phyloP scores from a whole-genome alignment of 176 grass and related monocot species.

The Alloteropsis semialata region DNA sequence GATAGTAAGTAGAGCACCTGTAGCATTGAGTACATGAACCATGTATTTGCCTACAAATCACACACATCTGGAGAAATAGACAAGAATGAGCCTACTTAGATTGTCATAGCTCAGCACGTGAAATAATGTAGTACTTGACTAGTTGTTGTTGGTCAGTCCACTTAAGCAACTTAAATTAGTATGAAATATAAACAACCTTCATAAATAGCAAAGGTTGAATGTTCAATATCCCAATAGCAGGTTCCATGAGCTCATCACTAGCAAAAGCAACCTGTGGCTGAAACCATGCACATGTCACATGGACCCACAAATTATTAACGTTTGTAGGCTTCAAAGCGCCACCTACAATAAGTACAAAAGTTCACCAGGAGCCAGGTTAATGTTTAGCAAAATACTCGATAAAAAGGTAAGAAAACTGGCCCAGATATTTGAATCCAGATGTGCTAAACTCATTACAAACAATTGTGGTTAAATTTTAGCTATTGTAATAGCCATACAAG shows the following conservation, averaged over 20 bases:
- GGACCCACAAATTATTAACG: slow-evolving; percentile 87
- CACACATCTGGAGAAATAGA: slow-evolving; percentile 73
- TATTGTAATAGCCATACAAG: not conserved
- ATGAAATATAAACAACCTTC: slow-evolving; percentile 64
- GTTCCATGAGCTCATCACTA: slow-evolving; percentile 95
- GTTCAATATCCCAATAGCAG: slow-evolving; percentile 91
- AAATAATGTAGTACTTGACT: not conserved
- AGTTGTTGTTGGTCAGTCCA: not conserved
- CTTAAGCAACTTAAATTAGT: slow-evolving; percentile 9
- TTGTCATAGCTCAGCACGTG: slow-evolving; percentile 1
- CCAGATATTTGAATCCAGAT: slow-evolving; percentile 2
- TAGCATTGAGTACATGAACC: slow-evolving; percentile 96
- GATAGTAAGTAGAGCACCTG: slow-evolving; percentile 94
- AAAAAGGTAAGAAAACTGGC: slow-evolving; percentile 13
- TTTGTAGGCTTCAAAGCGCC: slow-evolving; percentile 95
- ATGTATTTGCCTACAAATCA: slow-evolving; percentile 98
- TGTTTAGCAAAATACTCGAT: slow-evolving; percentile 10
- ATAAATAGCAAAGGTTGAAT: slow-evolving; percentile 78
- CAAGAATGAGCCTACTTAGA: slow-evolving; percentile 32
- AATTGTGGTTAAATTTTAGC: not conserved
- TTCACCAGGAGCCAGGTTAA: slow-evolving; percentile 27
- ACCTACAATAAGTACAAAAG: slow-evolving; percentile 49
- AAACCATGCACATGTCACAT: slow-evolving; percentile 98
- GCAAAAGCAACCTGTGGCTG: slow-evolving; percentile 95
- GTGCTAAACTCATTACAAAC: slow-evolving; percentile 19